Evolutionary conservation across 805 yeast species (phyloP).

Genomic region (Maudiozyma serrabonitensis): DNA sequence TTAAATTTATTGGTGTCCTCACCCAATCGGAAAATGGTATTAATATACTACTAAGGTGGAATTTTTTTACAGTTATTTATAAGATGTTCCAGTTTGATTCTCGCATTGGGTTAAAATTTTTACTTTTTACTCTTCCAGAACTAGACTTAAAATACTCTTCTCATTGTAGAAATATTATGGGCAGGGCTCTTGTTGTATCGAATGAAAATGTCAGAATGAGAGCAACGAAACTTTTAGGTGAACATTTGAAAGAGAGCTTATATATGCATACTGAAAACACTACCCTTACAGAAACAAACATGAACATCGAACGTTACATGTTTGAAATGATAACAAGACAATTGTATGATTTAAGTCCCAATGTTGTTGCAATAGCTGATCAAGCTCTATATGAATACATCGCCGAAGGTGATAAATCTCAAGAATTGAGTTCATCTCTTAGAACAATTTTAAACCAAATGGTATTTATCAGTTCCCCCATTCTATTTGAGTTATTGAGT

Average conservation of each 20-base stretch:
- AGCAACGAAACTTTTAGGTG: conserved; percentile 46
- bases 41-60: conserved; percentile 67
- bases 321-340: conserved; percentile 51
- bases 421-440: conserved; percentile 16
- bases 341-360: conserved; percentile 54
- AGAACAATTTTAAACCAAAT: conserved; percentile 33
- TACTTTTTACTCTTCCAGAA: conserved; percentile 47
- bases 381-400: conserved; percentile 43
- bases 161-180: conserved; percentile 58
- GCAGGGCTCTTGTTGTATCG: conserved; percentile 52
- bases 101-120: conserved; percentile 43
- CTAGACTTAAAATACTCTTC: conserved; percentile 52
- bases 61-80: conserved; percentile 70
- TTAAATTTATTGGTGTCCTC: conserved; percentile 67
- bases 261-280: neutral
- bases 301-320: conserved; percentile 7
- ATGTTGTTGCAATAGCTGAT: conserved; percentile 49
- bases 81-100: conserved; percentile 52
- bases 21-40: conserved; percentile 54
- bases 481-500: conserved; percentile 55
- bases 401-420: conserved; percentile 31
- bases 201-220: conserved; percentile 41
- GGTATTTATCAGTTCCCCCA: conserved; percentile 42
- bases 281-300: neutral
- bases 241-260: conserved; percentile 12